Percentiles rank a stretch among this genome's conserved stretches.
Evolutionary conservation across 108 stramenopile species (phyloP).

Genomic region (Pseudonitzschia multistriata): DNA sequence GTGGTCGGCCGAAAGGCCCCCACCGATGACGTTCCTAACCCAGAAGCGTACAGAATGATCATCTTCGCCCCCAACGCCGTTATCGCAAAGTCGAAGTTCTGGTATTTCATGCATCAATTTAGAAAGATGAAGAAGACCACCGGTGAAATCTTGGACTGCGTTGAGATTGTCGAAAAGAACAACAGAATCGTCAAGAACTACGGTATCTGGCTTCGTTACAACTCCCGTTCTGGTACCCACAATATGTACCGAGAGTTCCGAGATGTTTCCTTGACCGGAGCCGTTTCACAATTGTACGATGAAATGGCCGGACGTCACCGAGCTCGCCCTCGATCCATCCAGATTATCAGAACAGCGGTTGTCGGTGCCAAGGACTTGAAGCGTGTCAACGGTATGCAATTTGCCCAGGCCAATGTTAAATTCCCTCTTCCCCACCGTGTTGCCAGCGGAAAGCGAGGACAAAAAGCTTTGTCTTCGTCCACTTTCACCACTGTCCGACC

Average conservation of each 20-base stretch:
- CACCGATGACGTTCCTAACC: constrained; percentile 96
- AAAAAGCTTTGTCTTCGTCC: constrained; percentile 74
- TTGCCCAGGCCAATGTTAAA: constrained; percentile 86
- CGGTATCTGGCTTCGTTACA: constrained; percentile 99
- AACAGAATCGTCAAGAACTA: constrained; percentile 97
- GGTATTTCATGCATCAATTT: constrained; percentile 99
- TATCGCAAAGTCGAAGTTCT: constrained; percentile 98
- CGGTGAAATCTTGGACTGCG: constrained; percentile 97
- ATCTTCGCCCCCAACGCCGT: constrained; percentile 98
- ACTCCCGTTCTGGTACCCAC: constrained; percentile 98
- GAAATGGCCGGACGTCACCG: constrained; percentile 99
- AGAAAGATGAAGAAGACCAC: constrained; percentile 99
- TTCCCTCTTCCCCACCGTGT: constrained; percentile 99
- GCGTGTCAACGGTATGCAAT: constrained; percentile 91
- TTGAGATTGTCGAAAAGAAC: constrained; percentile 98
- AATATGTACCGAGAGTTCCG: constrained; percentile 99
- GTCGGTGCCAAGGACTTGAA: constrained; percentile 89
- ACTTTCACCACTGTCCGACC: constrained; percentile 83
- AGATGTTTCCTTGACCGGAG: constrained; percentile 93
- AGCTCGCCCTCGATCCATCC: constrained; percentile 96
- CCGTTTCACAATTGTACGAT: constrained; percentile 97
- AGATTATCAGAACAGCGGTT: constrained; percentile 96
- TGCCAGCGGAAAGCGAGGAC: constrained; percentile 85
- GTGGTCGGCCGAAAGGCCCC: constrained; percentile 99
- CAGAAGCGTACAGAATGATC: constrained; percentile 99